These are phyloP conservation scores for Malassezia cuniculi DNA, from an alignment of 1,284 basidiomycete species.

Conservation along the genomic window DNA sequence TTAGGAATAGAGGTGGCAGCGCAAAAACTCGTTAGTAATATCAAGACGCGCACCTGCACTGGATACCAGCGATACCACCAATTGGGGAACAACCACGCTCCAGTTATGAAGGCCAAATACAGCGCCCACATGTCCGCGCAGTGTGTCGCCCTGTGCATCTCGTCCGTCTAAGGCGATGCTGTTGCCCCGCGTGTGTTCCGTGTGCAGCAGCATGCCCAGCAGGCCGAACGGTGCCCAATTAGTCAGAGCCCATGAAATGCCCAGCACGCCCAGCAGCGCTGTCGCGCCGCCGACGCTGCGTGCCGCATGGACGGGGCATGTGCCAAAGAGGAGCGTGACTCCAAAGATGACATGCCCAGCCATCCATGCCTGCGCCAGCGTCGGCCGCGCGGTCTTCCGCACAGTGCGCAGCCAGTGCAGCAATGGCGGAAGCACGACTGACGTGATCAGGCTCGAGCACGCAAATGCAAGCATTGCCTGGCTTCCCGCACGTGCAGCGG, in stretches of 20 bases:
- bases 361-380: constrained; percentile 27
- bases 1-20: constrained; percentile 4
- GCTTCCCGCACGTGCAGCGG: constrained; percentile 68
- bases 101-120: constrained; percentile 14
- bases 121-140: constrained; percentile 7
- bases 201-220: constrained; percentile 33
- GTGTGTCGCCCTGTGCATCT: neutral
- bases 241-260: constrained; percentile 49
- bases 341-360: constrained; percentile 27
- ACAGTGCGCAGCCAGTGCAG: constrained; percentile 7
- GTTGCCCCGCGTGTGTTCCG: neutral
- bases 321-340: constrained; percentile 21
- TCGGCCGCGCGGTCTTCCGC: constrained; percentile 14
- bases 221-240: constrained; percentile 49
- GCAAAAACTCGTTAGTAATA: constrained; percentile 6
- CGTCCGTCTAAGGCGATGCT: too few species aligned
- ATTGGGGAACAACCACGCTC: constrained; percentile 12
- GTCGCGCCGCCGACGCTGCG: constrained; percentile 47
- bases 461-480: constrained; percentile 68
- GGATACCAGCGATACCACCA: constrained; percentile 7
- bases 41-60: constrained; percentile 4
- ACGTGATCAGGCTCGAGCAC: constrained; percentile 58
- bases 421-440: constrained; percentile 55
- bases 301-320: constrained; percentile 20
- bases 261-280: constrained; percentile 48